phyloP scores from a whole-genome alignment of 345 rosid genomes.

The Excoecaria agallocha region DNA sequence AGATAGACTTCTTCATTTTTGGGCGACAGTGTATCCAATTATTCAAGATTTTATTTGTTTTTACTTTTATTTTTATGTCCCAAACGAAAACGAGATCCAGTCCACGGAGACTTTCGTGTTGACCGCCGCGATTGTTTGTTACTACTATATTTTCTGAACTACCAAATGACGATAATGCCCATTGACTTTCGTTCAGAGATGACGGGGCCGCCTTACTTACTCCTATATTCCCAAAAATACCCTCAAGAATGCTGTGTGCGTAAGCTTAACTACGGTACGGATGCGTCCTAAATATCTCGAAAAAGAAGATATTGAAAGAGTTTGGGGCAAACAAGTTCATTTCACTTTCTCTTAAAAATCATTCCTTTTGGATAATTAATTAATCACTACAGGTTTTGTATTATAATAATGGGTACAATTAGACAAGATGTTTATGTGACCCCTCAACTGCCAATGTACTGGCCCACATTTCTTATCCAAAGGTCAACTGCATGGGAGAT shows the following conservation, averaged over 20 bases:
- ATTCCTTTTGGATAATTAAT: neutral
- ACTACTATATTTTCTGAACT: neutral
- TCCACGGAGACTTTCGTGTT: slow-evolving; percentile 17
- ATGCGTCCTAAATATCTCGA: neutral
- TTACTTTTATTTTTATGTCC: too few species aligned
- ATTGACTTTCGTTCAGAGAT: slow-evolving; percentile 19
- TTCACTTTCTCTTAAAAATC: neutral
- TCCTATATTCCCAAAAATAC: slow-evolving; percentile 21
- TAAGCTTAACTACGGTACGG: neutral
- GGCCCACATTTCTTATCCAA: slow-evolving; percentile 2
- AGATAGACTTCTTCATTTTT: too few species aligned
- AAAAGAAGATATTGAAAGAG: neutral
- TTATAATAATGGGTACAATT: neutral
- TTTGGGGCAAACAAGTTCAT: neutral
- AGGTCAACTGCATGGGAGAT: slow-evolving; percentile 24
- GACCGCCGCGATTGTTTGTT: slow-evolving; percentile 6
- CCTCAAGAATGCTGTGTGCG: neutral
- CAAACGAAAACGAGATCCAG: neutral
- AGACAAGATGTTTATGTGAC: slow-evolving; percentile 9
- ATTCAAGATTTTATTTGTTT: too few species aligned
- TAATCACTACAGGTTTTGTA: neutral
- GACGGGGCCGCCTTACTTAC: slow-evolving; percentile 30
- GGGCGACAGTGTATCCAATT: too few species aligned
- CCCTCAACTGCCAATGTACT: slow-evolving; percentile 18
- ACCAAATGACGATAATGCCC: slow-evolving; percentile 14